Evolutionary conservation across 257 asterid species (phyloP), one percentile per base, ranked within the genome.

Genomic region (Scutellaria galericulata): DNA sequence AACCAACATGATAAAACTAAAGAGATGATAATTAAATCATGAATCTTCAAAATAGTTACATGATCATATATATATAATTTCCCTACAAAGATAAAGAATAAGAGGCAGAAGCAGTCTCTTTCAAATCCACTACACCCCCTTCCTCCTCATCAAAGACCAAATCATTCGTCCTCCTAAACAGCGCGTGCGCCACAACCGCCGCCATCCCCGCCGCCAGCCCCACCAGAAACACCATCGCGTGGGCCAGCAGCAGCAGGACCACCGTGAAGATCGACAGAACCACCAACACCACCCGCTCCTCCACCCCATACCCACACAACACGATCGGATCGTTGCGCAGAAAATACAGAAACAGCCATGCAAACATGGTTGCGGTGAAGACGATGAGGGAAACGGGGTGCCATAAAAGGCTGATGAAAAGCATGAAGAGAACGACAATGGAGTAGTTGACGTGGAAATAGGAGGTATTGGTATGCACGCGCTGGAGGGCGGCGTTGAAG

Each of bases 361-460:
- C 76, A 0, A 62, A 68, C 57, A 71, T 54, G 20, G 68, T 27
- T 75, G 14, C 35, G 41, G 70, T 48, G 74, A 82, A 84, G 48
- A 75, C 78, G 31, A 80, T 53, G 65, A 84, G 82, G 4, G 88
- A 75, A 6, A 74, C 24, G 2, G 84, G 86, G 74, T 69, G 83
- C 85, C 80, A 80, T 0, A 83, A 51, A 5, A 81, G 72, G 81
- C 78, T 65, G 4, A 79, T 63, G 80, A 84, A 80, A 40, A 84
- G 76, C 71, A 66, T 58, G 47, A 69, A 73, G 3, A 82, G 27
- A 5, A 82, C 59, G 1, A 86, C 45, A 31, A 86, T 72, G 37
- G 56, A 65, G 56, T 84, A 82, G 74, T 86, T 86, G 20, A 71
- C 80, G 53, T 59, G 83, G 83, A 82, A 84, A 74, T 86, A 75